Conservation (phyloP, 768 basidiomycete species). For the Coprinopsis strossmayeri region DNA sequence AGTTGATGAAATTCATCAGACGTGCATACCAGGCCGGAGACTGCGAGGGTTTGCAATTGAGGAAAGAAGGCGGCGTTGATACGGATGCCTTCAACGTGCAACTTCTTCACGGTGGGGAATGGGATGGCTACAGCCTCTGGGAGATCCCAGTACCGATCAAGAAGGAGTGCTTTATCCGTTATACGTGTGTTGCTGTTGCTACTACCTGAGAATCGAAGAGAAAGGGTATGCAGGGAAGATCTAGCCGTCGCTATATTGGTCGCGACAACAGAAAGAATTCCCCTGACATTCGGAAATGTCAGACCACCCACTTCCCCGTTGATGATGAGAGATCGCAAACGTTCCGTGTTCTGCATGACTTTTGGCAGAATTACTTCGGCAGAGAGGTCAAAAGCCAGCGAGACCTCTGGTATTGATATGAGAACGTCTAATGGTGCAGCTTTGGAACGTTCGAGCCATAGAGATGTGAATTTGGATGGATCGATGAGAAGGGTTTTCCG, state of each 20-base stretch:
- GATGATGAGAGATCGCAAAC: constrained; percentile 4
- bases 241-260: not conserved
- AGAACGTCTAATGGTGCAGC: constrained; percentile 10
- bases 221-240: not conserved
- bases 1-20: constrained; percentile 1
- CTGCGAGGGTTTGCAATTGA: not conserved
- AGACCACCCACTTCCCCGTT: not conserved
- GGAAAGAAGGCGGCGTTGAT: constrained; percentile 4
- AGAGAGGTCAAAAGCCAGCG: constrained; percentile 6
- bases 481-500: constrained; percentile 1
- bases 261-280: not conserved
- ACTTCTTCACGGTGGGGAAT: not conserved
- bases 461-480: constrained; percentile 4
- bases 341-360: not conserved
- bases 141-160: constrained; percentile 6
- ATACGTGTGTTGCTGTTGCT: not conserved
- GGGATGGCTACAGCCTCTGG: not conserved
- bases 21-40: constrained; percentile 1
- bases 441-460: constrained; percentile 12
- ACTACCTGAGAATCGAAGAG: constrained; percentile 2
- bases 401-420: constrained; percentile 2
- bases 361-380: constrained; percentile 6
- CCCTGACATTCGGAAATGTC: constrained; percentile 3
- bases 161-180: not conserved
- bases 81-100: constrained; percentile 4